A percentile compares a stretch with the other conserved stretches of the same genome.
Evolutionary conservation across 73 alveolate species (phyloP).

Genomic region (Tetrahymena thermophila): DNA sequence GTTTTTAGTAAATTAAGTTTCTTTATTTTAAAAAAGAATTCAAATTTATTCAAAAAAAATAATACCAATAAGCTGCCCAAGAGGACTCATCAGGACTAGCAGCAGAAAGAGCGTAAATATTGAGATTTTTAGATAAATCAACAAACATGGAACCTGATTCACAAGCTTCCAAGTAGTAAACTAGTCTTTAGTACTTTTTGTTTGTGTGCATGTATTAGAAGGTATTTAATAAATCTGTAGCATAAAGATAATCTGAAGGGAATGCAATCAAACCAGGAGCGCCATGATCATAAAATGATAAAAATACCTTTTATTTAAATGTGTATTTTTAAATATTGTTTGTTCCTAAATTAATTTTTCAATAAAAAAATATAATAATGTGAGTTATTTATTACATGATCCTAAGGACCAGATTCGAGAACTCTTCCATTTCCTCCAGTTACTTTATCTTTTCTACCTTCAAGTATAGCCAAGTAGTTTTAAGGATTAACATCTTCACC

Average conservation of each 20-base stretch:
- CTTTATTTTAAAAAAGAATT: no score
- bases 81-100: slow-evolving; percentile 91
- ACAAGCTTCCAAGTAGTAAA: slow-evolving; percentile 95
- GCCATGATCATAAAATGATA: slow-evolving; percentile 94
- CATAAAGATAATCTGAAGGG: slow-evolving; percentile 72
- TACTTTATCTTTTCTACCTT: slow-evolving; percentile 8
- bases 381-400: background rate
- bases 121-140: slow-evolving; percentile 15
- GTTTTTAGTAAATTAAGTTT: no score
- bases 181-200: slow-evolving; percentile 79
- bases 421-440: slow-evolving; percentile 3
- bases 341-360: background rate
- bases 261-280: slow-evolving; percentile 82
- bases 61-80: slow-evolving; percentile 92
- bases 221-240: slow-evolving; percentile 65
- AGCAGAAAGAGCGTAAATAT: slow-evolving; percentile 91
- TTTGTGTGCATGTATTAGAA: slow-evolving; percentile 75
- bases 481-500: slow-evolving; percentile 87
- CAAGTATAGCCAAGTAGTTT: slow-evolving; percentile 71
- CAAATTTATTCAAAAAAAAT: no score
- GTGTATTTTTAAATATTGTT: background rate
- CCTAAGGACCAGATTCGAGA: background rate
- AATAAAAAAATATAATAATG: background rate
- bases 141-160: slow-evolving; percentile 96
- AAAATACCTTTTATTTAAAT: background rate